phyloP scores from a whole-genome alignment of 306 rosid genomes.

The Sechiopsis laciniata region DNA sequence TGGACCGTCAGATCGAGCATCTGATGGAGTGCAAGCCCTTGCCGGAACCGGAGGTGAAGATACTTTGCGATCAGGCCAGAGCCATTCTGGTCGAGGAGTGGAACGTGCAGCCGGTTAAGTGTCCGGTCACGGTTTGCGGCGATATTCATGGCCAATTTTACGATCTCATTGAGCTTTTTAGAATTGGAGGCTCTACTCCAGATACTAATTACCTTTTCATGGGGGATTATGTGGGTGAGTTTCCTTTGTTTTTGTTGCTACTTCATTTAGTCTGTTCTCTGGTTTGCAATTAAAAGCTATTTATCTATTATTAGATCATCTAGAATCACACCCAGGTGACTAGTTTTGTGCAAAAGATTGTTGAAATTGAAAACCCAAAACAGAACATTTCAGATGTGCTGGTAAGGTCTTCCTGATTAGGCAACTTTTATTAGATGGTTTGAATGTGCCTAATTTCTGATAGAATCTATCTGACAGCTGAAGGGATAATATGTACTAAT shows the following conservation, averaged over 20 bases:
- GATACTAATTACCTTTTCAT: conserved; percentile 91
- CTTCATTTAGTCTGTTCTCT: background rate
- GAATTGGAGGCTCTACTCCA: conserved; percentile 93
- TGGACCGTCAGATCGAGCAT: conserved; percentile 98
- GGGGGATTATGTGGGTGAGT: conserved; percentile 97
- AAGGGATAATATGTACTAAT: background rate
- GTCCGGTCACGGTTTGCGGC: conserved; percentile 94
- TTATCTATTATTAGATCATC: background rate
- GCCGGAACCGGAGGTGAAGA: conserved; percentile 86
- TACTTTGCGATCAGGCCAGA: conserved; percentile 89
- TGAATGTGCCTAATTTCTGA: background rate
- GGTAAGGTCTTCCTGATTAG: no score
- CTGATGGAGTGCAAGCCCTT: conserved; percentile 96
- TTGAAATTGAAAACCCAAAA: background rate
- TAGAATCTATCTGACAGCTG: background rate
- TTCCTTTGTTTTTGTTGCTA: background rate
- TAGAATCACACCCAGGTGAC: background rate
- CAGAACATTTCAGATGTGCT: background rate
- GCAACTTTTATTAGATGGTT: no score
- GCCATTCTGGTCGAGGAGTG: conserved; percentile 91
- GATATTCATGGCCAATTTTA: conserved; percentile 97
- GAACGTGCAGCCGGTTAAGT: conserved; percentile 98
- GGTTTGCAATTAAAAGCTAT: background rate
- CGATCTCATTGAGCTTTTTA: conserved; percentile 94
- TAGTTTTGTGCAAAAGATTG: background rate